These are phyloP conservation scores for Hypoxylon fragiforme DNA, from an alignment of 495 filamentous ascomycete species.

Conservation along the genomic window DNA sequence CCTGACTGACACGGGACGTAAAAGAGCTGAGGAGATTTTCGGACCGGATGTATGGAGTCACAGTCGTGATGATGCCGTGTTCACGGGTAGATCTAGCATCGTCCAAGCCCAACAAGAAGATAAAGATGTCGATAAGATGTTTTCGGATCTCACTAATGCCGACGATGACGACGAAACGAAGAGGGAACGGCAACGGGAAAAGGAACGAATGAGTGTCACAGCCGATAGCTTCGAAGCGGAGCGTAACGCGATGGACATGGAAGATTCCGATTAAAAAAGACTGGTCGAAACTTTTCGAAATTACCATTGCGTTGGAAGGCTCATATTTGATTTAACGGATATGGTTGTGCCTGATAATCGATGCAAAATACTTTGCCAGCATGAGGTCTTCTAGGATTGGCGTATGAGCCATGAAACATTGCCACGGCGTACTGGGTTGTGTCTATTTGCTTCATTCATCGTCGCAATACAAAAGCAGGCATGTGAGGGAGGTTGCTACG, in stretches of 20 bases:
- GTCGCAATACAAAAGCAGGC: background rate
- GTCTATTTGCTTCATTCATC: background rate
- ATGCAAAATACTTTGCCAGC: too few relatives aligned
- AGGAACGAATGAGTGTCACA: constrained; percentile 34
- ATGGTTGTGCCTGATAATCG: too few relatives aligned
- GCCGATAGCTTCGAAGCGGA: constrained; percentile 44
- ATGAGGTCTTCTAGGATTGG: too few relatives aligned
- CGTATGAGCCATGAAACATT: too few relatives aligned
- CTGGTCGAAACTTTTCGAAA: background rate
- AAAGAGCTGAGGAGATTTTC: constrained; percentile 46
- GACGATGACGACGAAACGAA: constrained; percentile 51
- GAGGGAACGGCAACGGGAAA: constrained; percentile 34
- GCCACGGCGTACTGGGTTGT: background rate
- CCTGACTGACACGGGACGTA: constrained; percentile 44
- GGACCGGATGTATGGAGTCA: constrained; percentile 42
- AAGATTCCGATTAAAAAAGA: constrained; percentile 33
- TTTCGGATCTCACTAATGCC: constrained; percentile 54
- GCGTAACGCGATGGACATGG: constrained; percentile 44
- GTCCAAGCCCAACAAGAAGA: constrained; percentile 42
- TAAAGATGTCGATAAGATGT: constrained; percentile 55
- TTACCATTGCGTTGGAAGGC: background rate
- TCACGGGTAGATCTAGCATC: constrained; percentile 26
- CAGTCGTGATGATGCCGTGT: constrained; percentile 29
- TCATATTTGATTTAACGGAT: background rate
- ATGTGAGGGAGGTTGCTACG: background rate